These are phyloP conservation scores for Carex kokanica DNA, from an alignment of 176 grass and related monocot genomes.

Conservation along the genomic window DNA sequence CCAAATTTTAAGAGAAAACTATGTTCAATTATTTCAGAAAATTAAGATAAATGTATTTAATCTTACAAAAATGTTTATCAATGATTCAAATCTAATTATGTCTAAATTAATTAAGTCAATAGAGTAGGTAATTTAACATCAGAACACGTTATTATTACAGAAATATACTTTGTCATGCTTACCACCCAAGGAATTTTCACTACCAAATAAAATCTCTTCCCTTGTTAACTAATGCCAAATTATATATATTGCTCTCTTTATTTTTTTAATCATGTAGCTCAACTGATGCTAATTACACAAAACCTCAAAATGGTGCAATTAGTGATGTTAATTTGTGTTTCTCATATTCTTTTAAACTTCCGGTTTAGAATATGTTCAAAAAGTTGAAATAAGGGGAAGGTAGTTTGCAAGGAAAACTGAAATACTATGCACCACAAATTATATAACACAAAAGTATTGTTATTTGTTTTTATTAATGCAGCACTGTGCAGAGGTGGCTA, in stretches of 20 bases:
- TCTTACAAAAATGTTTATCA: no score
- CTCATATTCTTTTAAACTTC: not conserved
- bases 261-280: conserved; percentile 9
- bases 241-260: not conserved
- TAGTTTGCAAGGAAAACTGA: not conserved
- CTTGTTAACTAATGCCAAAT: not conserved
- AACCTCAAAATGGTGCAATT: not conserved
- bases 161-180: conserved; percentile 12
- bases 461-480: conserved; percentile 34
- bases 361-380: not conserved
- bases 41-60: no score
- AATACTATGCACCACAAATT: not conserved
- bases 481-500: conserved; percentile 92
- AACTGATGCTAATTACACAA: not conserved
- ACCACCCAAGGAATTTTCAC: not conserved
- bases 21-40: no score
- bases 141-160: no score
- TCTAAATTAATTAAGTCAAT: no score
- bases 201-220: not conserved
- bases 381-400: not conserved
- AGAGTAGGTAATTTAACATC: no score
- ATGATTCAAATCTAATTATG: no score
- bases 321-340: not conserved
- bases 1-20: no score
- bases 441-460: not conserved